phyloP scores from a whole-genome alignment of 129 eudicot genomes.

The Arctium lappa region DNA sequence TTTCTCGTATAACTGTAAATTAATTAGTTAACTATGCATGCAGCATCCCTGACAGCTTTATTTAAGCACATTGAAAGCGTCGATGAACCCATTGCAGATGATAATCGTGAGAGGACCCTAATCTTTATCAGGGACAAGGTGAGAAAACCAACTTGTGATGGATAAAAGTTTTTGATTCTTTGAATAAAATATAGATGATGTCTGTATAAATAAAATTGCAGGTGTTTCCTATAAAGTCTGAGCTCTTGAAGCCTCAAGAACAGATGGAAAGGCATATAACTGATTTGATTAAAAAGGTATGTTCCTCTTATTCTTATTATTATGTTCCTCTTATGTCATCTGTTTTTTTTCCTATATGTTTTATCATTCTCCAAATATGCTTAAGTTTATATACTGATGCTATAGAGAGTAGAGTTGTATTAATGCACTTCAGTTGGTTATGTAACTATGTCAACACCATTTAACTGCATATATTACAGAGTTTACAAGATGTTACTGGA shows the following conservation, averaged over 20 bases:
- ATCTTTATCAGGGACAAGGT: constrained; percentile 88
- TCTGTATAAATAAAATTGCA: constrained; percentile 28
- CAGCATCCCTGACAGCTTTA: constrained; percentile 87
- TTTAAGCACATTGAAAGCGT: constrained; percentile 86
- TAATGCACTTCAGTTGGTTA: not conserved
- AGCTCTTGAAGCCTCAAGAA: constrained; percentile 86
- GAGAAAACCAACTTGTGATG: not conserved
- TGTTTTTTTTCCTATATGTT: not conserved
- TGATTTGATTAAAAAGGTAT: constrained; percentile 82
- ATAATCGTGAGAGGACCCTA: constrained; percentile 92
- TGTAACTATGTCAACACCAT: not conserved
- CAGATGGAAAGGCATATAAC: constrained; percentile 96
- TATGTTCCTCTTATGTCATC: not conserved
- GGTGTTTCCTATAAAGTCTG: constrained; percentile 91
- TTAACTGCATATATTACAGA: constrained; percentile 47
- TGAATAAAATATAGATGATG: not conserved
- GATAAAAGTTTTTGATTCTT: not conserved
- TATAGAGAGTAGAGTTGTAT: not conserved
- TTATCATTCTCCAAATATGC: not conserved
- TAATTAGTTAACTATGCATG: constrained; percentile 15
- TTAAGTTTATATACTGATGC: not conserved
- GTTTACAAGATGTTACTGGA: constrained; percentile 94
- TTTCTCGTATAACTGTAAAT: not conserved
- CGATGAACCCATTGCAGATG: constrained; percentile 84
- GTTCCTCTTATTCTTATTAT: not conserved